A percentile compares a stretch with the other conserved stretches of the same genome.
Evolutionary conservation across 352 stramenopile species (phyloP).

Genomic region (Pythium rishiriense): DNA sequence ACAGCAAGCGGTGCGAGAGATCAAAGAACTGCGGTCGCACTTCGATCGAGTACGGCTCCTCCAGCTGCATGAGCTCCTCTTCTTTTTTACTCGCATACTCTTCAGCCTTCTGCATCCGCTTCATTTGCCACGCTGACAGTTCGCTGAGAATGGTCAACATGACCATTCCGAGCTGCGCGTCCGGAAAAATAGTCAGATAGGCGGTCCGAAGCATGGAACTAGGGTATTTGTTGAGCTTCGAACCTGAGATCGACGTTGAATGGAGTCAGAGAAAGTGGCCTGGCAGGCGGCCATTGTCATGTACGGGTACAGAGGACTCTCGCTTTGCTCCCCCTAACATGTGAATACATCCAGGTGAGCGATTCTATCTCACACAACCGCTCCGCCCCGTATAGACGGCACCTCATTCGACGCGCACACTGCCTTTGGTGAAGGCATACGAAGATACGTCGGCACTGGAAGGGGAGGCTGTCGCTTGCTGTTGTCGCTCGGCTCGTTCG

Average conservation of each 20-base stretch:
- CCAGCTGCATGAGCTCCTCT: slow-evolving; percentile 70
- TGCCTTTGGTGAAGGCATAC: slow-evolving; percentile 24
- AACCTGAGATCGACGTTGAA: slow-evolving; percentile 78
- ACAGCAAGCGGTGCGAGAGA: slow-evolving; percentile 65
- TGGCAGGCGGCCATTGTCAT: slow-evolving; percentile 30
- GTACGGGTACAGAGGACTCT: slow-evolving; percentile 30
- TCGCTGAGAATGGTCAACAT: slow-evolving; percentile 75
- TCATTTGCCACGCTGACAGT: slow-evolving; percentile 87
- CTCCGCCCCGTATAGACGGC: too few relatives aligned
- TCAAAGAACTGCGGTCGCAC: slow-evolving; percentile 75
- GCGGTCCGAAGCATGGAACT: too few relatives aligned
- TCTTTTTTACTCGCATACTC: slow-evolving; percentile 66
- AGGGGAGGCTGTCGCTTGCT: neutral
- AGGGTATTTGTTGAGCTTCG: neutral
- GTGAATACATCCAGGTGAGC: neutral
- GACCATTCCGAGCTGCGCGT: slow-evolving; percentile 62
- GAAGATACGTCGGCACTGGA: slow-evolving; percentile 6
- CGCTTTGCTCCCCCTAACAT: slow-evolving; percentile 25
- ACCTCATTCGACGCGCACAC: slow-evolving; percentile 25
- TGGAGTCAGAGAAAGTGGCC: slow-evolving; percentile 35
- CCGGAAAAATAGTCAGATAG: neutral
- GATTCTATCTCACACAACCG: too few relatives aligned
- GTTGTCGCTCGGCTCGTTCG: neutral
- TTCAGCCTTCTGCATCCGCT: slow-evolving; percentile 85
- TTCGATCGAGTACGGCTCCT: slow-evolving; percentile 85